Base-by-base conservation (phyloP, 2,329 filamentous ascomycete species). In the Elsinoe australis region DNA sequence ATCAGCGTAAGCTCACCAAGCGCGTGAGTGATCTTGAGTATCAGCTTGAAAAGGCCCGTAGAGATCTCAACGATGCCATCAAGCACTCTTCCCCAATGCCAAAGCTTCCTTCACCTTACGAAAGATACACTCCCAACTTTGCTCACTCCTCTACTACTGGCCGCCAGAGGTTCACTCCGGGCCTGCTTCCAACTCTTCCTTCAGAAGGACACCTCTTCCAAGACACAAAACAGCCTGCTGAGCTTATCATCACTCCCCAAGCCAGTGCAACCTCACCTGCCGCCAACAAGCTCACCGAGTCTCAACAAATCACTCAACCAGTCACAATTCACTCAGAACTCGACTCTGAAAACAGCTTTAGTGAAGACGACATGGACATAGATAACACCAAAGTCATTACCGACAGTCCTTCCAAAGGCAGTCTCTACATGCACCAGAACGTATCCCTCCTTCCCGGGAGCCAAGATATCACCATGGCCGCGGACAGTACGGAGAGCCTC, bases 11-110 rank as follows among this genome's bases (percentile, higher is more conserved):
- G 52, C 63, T 82, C 24, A 65, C 70, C 32, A 79, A 78, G 62
- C 71, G 75, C 46, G 77, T 82, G 22, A 79, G 75, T 54, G 72
- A 80, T 53, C 68, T 82, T 9, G 78, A 82, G 55, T 60, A 66
- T 9, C 79, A 80, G 58, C 68, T 82, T 22, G 66, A 74, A 12
- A 67, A 69, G 28, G 76, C 76, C 6, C 69, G 75, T 26, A 69
- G 68, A 41, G 73, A 82, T 59, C 67, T 82, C 18, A 65, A 69
- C 24, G 64, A 72, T 4, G 66, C 73, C 31, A 62, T 75, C 12
- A 64, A 64, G 8, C 67, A 73, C 29, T 58, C 64, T 5, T 64
- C 64, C 4, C 64, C 68, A 1, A 54, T 63, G 14, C 68, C 67
- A 0, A 58, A 63, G 10, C 42, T 70, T 22, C 61, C 61, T 15